Percentiles rank a stretch among this genome's conserved stretches.
Conservation (phyloP, 768 basidiomycete genomes). For the Coprinopsis marcescibilis region DNA sequence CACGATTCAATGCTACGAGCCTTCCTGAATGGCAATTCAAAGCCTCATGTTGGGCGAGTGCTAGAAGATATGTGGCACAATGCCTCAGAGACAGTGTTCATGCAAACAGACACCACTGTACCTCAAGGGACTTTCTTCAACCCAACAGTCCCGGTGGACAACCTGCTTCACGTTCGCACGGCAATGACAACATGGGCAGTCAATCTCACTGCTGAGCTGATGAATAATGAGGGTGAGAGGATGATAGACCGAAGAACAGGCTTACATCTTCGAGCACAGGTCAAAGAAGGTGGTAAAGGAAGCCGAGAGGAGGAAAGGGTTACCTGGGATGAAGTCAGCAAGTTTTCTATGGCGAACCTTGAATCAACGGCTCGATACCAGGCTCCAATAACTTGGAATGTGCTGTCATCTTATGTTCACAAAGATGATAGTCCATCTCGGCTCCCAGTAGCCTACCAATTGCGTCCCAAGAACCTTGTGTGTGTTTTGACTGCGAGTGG, state of each 20-base stretch:
- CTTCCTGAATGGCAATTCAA: background rate
- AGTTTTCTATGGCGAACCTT: conserved; percentile 2
- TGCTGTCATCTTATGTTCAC: background rate
- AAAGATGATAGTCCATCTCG: background rate
- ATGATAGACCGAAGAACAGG: conserved; percentile 3
- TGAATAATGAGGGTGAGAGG: conserved; percentile 3
- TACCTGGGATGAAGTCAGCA: conserved; percentile 6
- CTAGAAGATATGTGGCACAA: background rate
- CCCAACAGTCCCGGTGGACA: too few relatives aligned
- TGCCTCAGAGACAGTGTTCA: background rate
- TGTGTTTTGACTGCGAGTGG: background rate
- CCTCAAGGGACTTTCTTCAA: background rate
- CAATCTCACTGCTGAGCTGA: background rate
- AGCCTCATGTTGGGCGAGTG: background rate
- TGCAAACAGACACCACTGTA: background rate
- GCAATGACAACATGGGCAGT: background rate
- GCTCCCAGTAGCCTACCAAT: background rate
- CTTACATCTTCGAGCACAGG: conserved; percentile 5
- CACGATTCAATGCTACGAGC: background rate
- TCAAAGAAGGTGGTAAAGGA: background rate
- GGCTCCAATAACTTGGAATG: conserved; percentile 3
- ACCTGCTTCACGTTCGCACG: background rate
- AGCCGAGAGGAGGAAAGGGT: background rate
- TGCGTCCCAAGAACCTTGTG: conserved; percentile 13
- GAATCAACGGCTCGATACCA: background rate